phyloP scores from a whole-genome alignment of 2,329 filamentous ascomycete species.

The Ophiostoma perfectum region DNA sequence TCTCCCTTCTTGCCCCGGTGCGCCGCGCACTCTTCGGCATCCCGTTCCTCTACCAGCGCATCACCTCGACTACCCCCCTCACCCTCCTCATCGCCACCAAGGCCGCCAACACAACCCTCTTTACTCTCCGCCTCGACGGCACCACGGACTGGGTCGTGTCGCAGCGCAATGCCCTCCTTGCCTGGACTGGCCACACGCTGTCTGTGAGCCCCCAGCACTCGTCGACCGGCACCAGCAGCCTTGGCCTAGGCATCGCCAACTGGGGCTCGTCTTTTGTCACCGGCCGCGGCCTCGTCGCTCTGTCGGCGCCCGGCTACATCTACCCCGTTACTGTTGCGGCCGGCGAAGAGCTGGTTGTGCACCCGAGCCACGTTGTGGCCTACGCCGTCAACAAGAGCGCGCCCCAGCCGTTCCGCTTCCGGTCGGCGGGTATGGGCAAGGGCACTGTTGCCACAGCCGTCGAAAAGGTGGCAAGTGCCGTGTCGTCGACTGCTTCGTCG shows the following conservation, averaged over 20 bases:
- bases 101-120: slow-evolving; percentile 78
- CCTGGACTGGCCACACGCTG: slow-evolving; percentile 91
- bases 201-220: slow-evolving; percentile 64
- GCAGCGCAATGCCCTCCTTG: slow-evolving; percentile 81
- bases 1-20: slow-evolving; percentile 81
- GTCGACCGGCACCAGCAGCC: slow-evolving; percentile 9
- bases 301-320: slow-evolving; percentile 81
- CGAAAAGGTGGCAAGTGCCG: slow-evolving; percentile 34
- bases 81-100: slow-evolving; percentile 86
- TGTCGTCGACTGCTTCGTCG: slow-evolving; percentile 17
- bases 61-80: slow-evolving; percentile 80
- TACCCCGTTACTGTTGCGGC: slow-evolving; percentile 76
- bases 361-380: slow-evolving; percentile 86
- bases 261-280: slow-evolving; percentile 90
- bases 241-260: slow-evolving; percentile 67
- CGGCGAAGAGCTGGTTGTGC: slow-evolving; percentile 84
- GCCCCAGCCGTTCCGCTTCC: slow-evolving; percentile 77
- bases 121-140: slow-evolving; percentile 83
- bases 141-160: slow-evolving; percentile 92
- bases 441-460: slow-evolving; percentile 12
- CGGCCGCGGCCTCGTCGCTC: slow-evolving; percentile 76
- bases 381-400: slow-evolving; percentile 71
- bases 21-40: slow-evolving; percentile 74
- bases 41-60: slow-evolving; percentile 89
- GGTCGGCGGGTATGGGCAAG: slow-evolving; percentile 15